These are phyloP conservation scores for Xanthoconium purpureum DNA, from an alignment of 768 basidiomycete species.

Conservation along the genomic window DNA sequence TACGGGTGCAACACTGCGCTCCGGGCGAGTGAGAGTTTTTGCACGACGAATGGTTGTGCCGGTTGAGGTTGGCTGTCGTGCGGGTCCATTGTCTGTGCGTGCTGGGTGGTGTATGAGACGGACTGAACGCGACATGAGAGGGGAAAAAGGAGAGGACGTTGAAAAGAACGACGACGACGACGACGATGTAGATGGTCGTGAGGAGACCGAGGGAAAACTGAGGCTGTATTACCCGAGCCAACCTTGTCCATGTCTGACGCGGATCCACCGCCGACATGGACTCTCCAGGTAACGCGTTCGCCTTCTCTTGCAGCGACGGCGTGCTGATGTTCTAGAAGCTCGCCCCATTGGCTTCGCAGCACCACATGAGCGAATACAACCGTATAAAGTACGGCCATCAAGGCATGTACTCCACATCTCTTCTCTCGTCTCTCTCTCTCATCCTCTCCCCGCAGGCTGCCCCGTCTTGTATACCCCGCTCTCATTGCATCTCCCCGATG, in stretches of 20 bases:
- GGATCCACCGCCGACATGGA: constrained; percentile 11
- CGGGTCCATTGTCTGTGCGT: constrained; percentile 49
- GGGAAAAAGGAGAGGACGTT: background rate
- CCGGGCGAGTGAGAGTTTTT: constrained; percentile 96
- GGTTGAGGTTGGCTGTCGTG: constrained; percentile 45
- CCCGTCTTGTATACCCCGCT: constrained; percentile 60
- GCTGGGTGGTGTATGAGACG: constrained; percentile 10
- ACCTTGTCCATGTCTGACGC: constrained; percentile 10
- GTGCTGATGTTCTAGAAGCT: constrained; percentile 34
- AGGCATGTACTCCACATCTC: constrained; percentile 16
- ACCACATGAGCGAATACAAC: constrained; percentile 71
- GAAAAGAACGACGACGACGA: background rate
- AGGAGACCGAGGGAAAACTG: background rate
- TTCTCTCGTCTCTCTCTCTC: background rate
- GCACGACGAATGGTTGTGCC: constrained; percentile 74
- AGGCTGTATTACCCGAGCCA: too few relatives aligned
- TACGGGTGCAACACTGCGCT: constrained; percentile 89
- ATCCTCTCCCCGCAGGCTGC: constrained; percentile 39
- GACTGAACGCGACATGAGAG: constrained; percentile 23
- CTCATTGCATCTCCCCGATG: constrained; percentile 58
- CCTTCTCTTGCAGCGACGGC: background rate
- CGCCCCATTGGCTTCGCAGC: constrained; percentile 63
- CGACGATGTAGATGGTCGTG: background rate
- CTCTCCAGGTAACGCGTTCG: constrained; percentile 14
- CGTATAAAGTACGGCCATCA: constrained; percentile 60